Base-by-base conservation (phyloP, 1,284 basidiomycete species). In the Pascua sp. region DNA sequence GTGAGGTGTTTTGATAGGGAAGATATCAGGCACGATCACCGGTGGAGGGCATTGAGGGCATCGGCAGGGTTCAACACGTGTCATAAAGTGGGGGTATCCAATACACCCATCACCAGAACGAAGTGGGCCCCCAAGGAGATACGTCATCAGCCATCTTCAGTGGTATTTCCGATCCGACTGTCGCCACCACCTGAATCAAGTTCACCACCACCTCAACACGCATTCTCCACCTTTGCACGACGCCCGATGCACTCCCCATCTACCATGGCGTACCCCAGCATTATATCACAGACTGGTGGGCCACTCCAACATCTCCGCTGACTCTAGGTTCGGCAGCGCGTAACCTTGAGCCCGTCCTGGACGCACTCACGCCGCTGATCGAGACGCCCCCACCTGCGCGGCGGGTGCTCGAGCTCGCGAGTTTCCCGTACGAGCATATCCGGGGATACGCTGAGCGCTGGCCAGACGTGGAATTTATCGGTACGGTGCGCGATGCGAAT, bases 341-440 rank as follows among this genome's bases (percentile, higher is more conserved):
- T 9, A 73, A 73, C 54, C 43, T 66, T 13, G 46, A 37, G 16
- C 68, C 70, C 1, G 66, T 73, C 9, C 58, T 64, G 0, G 56
- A 62, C 1, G 67, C 62, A 3, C 62, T 72, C 11, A 9, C 49
- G 8, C 59, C 61, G 2, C 50, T 71, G 8, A 16, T 72, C 42
- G 49, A 56, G 18, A 36, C 15, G 4, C 1, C 53, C 5, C 32
- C 47, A 7, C n/a, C 39, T 13, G 32, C 49, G n/a, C 11, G 39
- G 37, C 55, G 50, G 39, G 54, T 72, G 10, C 57, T 73, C 17
- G 71, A 73, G 56, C 60, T 73, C 15, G 71, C 63, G 3, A 66
- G 63, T 15, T 67, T 56, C 13, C 65, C 65, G 2, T 71, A 69
- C 50, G 61, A 61, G 36, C 71, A 73, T 36, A 66, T 73, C 39